Evolutionary conservation across 2,329 filamentous ascomycete species (phyloP).

Genomic region (Clonostachys rosea): DNA sequence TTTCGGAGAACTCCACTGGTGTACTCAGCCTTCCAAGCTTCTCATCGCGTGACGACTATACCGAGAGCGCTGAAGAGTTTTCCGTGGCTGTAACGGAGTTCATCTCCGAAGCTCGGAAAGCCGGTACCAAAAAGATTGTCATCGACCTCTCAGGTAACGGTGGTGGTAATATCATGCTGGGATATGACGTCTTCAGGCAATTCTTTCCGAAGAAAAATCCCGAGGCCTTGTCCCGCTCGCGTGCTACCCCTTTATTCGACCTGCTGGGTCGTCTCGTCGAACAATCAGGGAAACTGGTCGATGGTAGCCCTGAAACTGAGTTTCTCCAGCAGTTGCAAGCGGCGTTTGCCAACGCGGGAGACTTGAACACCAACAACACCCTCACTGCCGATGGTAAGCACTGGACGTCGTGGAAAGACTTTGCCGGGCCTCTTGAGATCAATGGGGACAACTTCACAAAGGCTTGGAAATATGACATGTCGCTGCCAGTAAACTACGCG

Average conservation of each 20-base stretch:
- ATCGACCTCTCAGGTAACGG: conserved; percentile 59
- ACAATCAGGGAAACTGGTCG: too few species aligned
- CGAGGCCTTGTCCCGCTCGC: conserved; percentile 4
- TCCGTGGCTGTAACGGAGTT: conserved; percentile 20
- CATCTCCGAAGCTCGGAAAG: conserved; percentile 15
- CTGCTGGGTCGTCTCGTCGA: too few species aligned
- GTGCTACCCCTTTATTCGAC: not conserved
- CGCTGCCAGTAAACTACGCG: conserved; percentile 29
- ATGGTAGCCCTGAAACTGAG: too few species aligned
- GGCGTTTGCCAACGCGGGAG: not conserved
- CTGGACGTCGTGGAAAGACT: not conserved
- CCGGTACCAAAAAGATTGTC: conserved; percentile 53
- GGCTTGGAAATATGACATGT: conserved; percentile 1
- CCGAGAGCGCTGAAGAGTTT: conserved; percentile 23
- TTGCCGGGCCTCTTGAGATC: conserved; percentile 2
- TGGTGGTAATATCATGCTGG: conserved; percentile 46
- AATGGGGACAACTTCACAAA: conserved; percentile 9
- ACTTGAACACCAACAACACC: conserved; percentile 1
- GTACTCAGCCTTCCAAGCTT: conserved; percentile 11
- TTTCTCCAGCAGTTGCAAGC: too few species aligned
- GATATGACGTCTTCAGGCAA: conserved; percentile 41
- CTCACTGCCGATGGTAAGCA: not conserved
- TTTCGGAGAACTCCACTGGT: not conserved
- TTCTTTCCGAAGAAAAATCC: conserved; percentile 19
- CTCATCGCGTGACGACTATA: conserved; percentile 26